Conservation (phyloP, 768 basidiomycete genomes). For the Amanita polypyramis region DNA sequence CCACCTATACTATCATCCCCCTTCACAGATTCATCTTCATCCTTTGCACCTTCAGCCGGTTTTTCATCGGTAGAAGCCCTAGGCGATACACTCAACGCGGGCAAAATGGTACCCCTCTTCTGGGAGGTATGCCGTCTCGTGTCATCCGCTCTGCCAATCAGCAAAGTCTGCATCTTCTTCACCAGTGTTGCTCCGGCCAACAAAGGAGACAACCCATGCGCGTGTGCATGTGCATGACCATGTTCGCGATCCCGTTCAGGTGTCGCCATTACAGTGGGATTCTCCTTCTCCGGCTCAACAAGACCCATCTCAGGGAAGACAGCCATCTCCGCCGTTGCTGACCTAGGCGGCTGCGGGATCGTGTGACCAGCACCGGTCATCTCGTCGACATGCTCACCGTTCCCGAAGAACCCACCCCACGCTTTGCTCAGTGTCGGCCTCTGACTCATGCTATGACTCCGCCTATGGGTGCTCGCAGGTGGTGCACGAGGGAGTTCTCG, state of each 20-base stretch:
- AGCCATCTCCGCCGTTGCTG: slow-evolving; percentile 55
- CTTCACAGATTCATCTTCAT: slow-evolving; percentile 15
- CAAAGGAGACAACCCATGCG: slow-evolving; percentile 25
- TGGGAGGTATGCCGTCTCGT: slow-evolving; percentile 23
- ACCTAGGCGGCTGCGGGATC: slow-evolving; percentile 35
- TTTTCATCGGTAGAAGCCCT: slow-evolving; percentile 22
- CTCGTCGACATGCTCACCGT: slow-evolving; percentile 29
- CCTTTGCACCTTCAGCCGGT: slow-evolving; percentile 19
- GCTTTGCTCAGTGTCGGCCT: slow-evolving; percentile 46
- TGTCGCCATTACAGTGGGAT: not conserved
- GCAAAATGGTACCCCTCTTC: slow-evolving; percentile 41
- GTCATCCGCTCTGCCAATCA: slow-evolving; percentile 39
- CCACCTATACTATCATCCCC: slow-evolving; percentile 12
- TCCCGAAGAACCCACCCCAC: slow-evolving; percentile 55
- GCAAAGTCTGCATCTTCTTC: slow-evolving; percentile 64
- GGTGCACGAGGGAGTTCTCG: slow-evolving; percentile 51
- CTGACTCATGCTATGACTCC: slow-evolving; percentile 79
- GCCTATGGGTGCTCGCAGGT: slow-evolving; percentile 66
- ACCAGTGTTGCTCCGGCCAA: slow-evolving; percentile 65
- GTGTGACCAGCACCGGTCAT: slow-evolving; percentile 18
- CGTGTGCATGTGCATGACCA: slow-evolving; percentile 9
- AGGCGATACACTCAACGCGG: slow-evolving; percentile 21
- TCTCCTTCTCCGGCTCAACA: slow-evolving; percentile 19
- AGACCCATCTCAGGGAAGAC: slow-evolving; percentile 36
- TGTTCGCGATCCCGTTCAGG: not conserved